Evolutionary conservation across 2,329 filamentous ascomycete genomes (phyloP).

Genomic region (Lachnellula arida): DNA sequence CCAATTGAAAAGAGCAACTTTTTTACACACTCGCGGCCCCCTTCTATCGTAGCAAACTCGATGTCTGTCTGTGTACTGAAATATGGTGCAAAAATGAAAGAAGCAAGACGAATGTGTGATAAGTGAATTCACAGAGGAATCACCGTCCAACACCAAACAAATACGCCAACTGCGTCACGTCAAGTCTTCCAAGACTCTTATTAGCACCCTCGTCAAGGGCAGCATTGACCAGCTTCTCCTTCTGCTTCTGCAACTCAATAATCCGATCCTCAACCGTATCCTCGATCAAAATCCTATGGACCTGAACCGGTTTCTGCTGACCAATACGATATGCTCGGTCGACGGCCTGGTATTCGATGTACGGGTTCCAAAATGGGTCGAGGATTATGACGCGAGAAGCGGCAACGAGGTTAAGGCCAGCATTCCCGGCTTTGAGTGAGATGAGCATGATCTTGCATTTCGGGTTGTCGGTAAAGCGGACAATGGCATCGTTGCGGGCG

Average conservation of each 20-base stretch:
- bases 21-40: too few species aligned
- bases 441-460: slow-evolving; percentile 67
- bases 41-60: too few species aligned
- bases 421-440: slow-evolving; percentile 75
- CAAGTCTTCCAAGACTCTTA: slow-evolving; percentile 60
- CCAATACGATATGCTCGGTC: slow-evolving; percentile 87
- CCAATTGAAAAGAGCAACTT: too few species aligned
- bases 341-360: slow-evolving; percentile 86
- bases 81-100: not conserved
- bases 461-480: slow-evolving; percentile 57
- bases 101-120: not conserved
- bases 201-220: slow-evolving; percentile 74
- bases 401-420: slow-evolving; percentile 78
- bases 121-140: not conserved
- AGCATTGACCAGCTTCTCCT: slow-evolving; percentile 69
- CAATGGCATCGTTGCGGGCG: slow-evolving; percentile 62
- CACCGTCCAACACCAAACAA: slow-evolving; percentile 24
- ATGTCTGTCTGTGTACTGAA: too few species aligned
- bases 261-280: slow-evolving; percentile 87
- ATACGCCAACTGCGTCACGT: slow-evolving; percentile 24
- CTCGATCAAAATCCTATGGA: slow-evolving; percentile 74
- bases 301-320: slow-evolving; percentile 66
- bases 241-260: slow-evolving; percentile 70
- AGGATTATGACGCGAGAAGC: slow-evolving; percentile 85
- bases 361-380: slow-evolving; percentile 94